A percentile compares a stretch with the other conserved stretches of the same genome.
phyloP scores from a whole-genome alignment of 768 basidiomycete genomes.

The Nidularia sp. region DNA sequence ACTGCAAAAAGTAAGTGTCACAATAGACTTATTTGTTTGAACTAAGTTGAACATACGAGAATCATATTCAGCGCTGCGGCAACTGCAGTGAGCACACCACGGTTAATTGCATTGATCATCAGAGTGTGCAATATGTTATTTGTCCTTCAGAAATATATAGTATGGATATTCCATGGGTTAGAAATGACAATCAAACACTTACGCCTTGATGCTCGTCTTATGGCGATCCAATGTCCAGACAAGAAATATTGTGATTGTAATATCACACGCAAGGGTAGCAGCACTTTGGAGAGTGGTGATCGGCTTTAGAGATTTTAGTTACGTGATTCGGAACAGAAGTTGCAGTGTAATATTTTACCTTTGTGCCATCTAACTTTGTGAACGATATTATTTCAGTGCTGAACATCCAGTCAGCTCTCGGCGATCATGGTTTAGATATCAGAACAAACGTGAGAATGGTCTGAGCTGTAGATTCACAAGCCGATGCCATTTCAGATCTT shows the following conservation, averaged over 20 bases:
- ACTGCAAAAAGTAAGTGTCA: constrained; percentile 4
- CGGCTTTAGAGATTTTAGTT: not conserved
- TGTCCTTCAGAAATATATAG: constrained; percentile 6
- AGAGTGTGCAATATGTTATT: constrained; percentile 12
- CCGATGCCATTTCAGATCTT: not conserved
- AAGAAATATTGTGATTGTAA: constrained; percentile 9
- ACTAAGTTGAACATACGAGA: constrained; percentile 6
- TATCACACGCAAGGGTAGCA: constrained; percentile 8
- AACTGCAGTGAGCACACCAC: constrained; percentile 13
- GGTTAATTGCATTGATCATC: constrained; percentile 15
- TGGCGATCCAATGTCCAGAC: constrained; percentile 5
- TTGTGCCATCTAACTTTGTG: constrained; percentile 6
- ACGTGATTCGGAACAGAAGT: not conserved
- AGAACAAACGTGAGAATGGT: not conserved
- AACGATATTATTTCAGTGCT: constrained; percentile 5
- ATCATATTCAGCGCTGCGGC: constrained; percentile 12
- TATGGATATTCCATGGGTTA: not conserved
- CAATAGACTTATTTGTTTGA: too few species aligned
- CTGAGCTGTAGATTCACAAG: not conserved
- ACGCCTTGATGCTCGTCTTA: constrained; percentile 7
- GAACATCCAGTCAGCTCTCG: not conserved
- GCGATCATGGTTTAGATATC: not conserved
- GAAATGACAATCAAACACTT: not conserved
- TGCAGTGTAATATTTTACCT: not conserved
- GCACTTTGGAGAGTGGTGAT: constrained; percentile 10